These are phyloP conservation scores for Chamaecyparis obtusa DNA, from an alignment of 75 land plant species.

Conservation along the genomic window DNA sequence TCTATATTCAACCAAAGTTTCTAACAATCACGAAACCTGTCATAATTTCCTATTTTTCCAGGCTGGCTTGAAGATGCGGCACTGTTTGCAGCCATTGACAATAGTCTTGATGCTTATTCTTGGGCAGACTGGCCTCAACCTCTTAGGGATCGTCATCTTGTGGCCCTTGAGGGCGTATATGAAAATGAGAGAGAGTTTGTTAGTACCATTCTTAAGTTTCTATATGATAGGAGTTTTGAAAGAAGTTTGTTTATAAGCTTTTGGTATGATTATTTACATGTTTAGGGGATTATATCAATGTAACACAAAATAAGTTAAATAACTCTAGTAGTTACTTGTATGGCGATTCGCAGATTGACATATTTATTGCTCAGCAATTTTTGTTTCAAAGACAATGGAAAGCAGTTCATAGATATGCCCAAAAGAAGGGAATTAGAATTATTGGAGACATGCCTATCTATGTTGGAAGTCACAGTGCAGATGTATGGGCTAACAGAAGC, in stretches of 20 bases:
- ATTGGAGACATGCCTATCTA: constrained; percentile 99
- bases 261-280: background rate
- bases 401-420: constrained; percentile 74
- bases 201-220: constrained; percentile 20
- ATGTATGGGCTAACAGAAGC: constrained; percentile 91
- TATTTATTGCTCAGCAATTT: constrained; percentile 87
- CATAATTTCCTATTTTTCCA: constrained; percentile 19
- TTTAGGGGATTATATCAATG: background rate
- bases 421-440: constrained; percentile 70
- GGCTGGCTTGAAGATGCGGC: constrained; percentile 99
- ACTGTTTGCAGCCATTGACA: constrained; percentile 92
- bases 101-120: constrained; percentile 32
- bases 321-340: background rate
- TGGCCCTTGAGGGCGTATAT: constrained; percentile 67
- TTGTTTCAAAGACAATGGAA: constrained; percentile 97
- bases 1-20: background rate
- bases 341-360: constrained; percentile 57
- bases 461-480: constrained; percentile 96
- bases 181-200: constrained; percentile 73
- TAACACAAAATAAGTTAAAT: background rate
- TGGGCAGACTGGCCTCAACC: constrained; percentile 95
- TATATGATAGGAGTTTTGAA: background rate
- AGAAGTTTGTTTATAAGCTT: background rate
- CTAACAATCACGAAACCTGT: background rate
- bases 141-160: constrained; percentile 79